Evolutionary conservation across 371 early-diverging fungal genomes (phyloP), one percentile per base, ranked within the genome.

Genomic region (Lichtheimia ornata): DNA sequence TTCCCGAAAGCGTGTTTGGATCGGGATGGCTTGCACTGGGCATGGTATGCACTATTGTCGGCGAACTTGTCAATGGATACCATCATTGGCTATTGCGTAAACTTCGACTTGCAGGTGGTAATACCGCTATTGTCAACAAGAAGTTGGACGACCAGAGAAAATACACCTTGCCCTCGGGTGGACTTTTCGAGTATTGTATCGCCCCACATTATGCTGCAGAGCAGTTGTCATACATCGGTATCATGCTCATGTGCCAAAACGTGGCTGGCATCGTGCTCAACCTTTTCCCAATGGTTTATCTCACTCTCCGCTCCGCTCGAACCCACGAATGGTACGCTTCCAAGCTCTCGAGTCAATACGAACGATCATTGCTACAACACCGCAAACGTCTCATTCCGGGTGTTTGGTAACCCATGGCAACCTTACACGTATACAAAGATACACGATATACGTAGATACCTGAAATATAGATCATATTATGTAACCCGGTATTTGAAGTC

Each of bases 1-100:
- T 68, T 3, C 68, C 69, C 0, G 2, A 35, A 3, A 40, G 17
- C 4, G 49, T 14, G 12, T 22, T 28, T 2, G 22, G 2, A 0
- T 15, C n/a, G 0, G 35, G 5, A 1, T 14, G 44, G 13, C 6
- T 65, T 2, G n/a, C 35, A 12, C 12, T 53, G 3, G 79, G 79
- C 5, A 3, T 61, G 1, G 1, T 41, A 0, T n/a, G 71, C 7
- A 72, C 71, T 47, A 22, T 67, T 4, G 4, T 66, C 14, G 79
- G 79, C 7, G 75, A 78, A 62, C 12, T 50, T 4, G 24, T 61
- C 0, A 78, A 78, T 12, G 59, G 53, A 24, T 73, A 74, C 52
- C 79, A 78, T 13, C 79, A 78, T 57, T 11, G 42, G 9, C 22
- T 78, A 14, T 55, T 78, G 2, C 53, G 69, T 1, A 13, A 53